Conservation (phyloP, 78 protist genomes). For the Cavenderia fasciculata region DNA sequence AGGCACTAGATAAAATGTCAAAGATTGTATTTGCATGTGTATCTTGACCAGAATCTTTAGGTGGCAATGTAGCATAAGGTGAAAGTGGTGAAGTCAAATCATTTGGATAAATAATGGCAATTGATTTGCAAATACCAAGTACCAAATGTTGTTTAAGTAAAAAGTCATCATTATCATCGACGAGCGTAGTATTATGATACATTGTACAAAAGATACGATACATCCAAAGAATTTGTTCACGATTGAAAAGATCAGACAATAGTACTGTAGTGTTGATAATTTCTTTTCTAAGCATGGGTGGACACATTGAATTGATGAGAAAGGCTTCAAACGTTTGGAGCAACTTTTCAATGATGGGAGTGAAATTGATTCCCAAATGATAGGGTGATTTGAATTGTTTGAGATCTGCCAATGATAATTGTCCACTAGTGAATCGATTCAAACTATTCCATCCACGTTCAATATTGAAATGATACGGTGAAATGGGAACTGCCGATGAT, state of each 20-base stretch:
- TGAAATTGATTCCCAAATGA: constrained; percentile 46
- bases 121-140: constrained; percentile 47
- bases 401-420: constrained; percentile 33
- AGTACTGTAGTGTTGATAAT: constrained; percentile 6
- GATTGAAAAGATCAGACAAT: constrained; percentile 55
- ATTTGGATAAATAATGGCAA: constrained; percentile 21
- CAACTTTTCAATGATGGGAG: constrained; percentile 56
- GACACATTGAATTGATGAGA: constrained; percentile 62
- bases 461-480: constrained; percentile 60
- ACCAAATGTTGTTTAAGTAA: constrained; percentile 45
- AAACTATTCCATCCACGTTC: constrained; percentile 15
- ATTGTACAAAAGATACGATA: constrained; percentile 8
- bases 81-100: background rate
- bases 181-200: background rate
- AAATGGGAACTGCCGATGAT: background rate
- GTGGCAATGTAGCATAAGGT: no score
- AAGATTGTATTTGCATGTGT: constrained; percentile 8
- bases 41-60: no score
- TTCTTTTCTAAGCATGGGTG: constrained; percentile 53
- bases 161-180: constrained; percentile 66
- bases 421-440: constrained; percentile 3
- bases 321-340: constrained; percentile 42
- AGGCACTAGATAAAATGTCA: constrained; percentile 29
- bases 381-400: constrained; percentile 23
- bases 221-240: constrained; percentile 62